Evolutionary conservation across 352 stramenopile genomes (phyloP).

Genomic region (Pythium utonaiense): DNA sequence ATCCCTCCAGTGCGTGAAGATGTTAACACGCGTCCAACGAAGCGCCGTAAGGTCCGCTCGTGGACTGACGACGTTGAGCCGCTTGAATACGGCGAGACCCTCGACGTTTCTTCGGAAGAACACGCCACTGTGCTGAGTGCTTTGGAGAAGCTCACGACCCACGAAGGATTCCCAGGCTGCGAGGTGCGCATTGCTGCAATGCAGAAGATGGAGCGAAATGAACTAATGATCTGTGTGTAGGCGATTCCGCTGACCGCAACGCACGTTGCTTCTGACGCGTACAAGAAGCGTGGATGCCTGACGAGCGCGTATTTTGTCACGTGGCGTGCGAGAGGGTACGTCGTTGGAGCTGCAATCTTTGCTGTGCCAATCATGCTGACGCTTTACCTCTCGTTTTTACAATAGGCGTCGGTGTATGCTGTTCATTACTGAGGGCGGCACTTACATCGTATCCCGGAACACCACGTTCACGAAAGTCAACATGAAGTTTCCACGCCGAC

Average conservation of each 20-base stretch:
- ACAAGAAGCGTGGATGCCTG: constrained; percentile 66
- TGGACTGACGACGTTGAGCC: constrained; percentile 80
- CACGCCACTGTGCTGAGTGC: constrained; percentile 48
- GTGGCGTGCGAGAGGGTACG: constrained; percentile 74
- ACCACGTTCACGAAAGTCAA: constrained; percentile 86
- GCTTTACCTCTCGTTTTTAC: neutral
- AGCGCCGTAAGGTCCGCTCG: constrained; percentile 84
- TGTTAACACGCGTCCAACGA: constrained; percentile 43
- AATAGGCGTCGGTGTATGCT: constrained; percentile 73
- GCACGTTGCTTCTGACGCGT: constrained; percentile 68
- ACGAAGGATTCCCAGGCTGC: constrained; percentile 78
- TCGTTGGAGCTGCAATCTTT: no score
- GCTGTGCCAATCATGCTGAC: no score
- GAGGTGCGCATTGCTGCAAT: constrained; percentile 39
- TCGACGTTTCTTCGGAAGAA: constrained; percentile 61
- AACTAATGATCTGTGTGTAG: constrained; percentile 25
- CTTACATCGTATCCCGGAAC: constrained; percentile 78
- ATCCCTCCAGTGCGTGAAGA: constrained; percentile 60
- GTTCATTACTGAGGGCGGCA: constrained; percentile 59
- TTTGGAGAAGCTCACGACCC: constrained; percentile 63
- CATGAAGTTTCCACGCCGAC: constrained; percentile 84
- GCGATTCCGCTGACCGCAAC: constrained; percentile 84
- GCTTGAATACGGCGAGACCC: constrained; percentile 53
- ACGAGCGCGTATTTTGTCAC: constrained; percentile 84
- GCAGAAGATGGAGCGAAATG: neutral